Conservation (phyloP, 345 rosid genomes). For the Odontarrhena argentea region DNA sequence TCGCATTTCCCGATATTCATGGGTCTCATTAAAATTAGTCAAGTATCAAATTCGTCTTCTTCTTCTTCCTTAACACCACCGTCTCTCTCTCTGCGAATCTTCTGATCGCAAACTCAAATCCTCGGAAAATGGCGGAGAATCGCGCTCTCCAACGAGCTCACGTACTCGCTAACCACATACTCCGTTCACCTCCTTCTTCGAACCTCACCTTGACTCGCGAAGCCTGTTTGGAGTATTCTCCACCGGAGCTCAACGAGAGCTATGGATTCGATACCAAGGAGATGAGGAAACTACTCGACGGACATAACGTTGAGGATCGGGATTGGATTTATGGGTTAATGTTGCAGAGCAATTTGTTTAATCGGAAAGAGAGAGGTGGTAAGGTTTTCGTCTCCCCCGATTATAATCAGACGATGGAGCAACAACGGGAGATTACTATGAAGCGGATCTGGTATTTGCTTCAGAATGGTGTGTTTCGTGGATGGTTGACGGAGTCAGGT, state of each 20-base stretch:
- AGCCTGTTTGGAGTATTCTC: slow-evolving; percentile 59
- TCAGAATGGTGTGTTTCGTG: slow-evolving; percentile 65
- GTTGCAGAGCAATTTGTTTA: slow-evolving; percentile 68
- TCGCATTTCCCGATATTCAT: background rate
- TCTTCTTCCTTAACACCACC: background rate
- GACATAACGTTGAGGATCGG: slow-evolving; percentile 68
- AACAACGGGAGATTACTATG: slow-evolving; percentile 86
- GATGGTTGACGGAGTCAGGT: slow-evolving; percentile 72
- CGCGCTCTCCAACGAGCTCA: slow-evolving; percentile 56
- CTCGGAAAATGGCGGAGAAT: slow-evolving; percentile 36
- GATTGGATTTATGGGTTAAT: slow-evolving; percentile 80
- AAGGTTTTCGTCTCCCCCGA: slow-evolving; percentile 72
- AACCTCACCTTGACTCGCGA: slow-evolving; percentile 40
- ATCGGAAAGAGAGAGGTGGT: slow-evolving; percentile 68
- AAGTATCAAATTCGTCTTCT: background rate
- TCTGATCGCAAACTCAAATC: background rate
- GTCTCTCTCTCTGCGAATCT: background rate
- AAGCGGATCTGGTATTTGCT: slow-evolving; percentile 58
- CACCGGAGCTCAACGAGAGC: slow-evolving; percentile 66
- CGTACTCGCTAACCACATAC: slow-evolving; percentile 62
- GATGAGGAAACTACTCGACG: slow-evolving; percentile 72
- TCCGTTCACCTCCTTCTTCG: slow-evolving; percentile 36
- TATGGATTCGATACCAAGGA: slow-evolving; percentile 56
- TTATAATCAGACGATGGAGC: slow-evolving; percentile 90
- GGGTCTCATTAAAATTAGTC: background rate